phyloP scores from a whole-genome alignment of 345 rosid species.

The Ceriops decandra region DNA sequence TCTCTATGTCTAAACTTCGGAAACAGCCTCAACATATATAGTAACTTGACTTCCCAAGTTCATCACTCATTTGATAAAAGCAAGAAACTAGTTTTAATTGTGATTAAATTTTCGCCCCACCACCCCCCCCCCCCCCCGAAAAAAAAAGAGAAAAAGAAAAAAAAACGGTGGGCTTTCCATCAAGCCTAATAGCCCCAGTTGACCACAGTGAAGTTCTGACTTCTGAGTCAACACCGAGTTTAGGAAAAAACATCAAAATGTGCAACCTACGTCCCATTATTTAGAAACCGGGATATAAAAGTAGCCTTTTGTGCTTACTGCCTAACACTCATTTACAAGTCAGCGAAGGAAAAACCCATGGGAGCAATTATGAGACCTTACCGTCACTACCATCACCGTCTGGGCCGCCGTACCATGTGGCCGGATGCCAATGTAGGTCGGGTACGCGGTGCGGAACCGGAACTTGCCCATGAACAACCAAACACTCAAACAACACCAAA shows the following conservation, averaged over 20 bases:
- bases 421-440: slow-evolving; percentile 62
- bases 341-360: background rate
- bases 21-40: too few species aligned
- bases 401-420: slow-evolving; percentile 95
- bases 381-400: slow-evolving; percentile 97
- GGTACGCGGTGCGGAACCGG: slow-evolving; percentile 25
- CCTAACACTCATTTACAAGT: background rate
- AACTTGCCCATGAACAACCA: slow-evolving; percentile 28
- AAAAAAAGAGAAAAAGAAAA: too few species aligned
- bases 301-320: background rate
- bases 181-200: too few species aligned
- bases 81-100: too few species aligned
- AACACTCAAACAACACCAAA: slow-evolving; percentile 15
- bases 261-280: background rate
- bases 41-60: too few species aligned
- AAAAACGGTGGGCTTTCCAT: too few species aligned
- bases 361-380: slow-evolving; percentile 9
- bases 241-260: background rate
- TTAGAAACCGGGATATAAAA: background rate
- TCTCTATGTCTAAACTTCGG: too few species aligned
- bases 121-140: too few species aligned
- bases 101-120: too few species aligned
- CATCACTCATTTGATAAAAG: too few species aligned
- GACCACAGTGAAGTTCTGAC: background rate
- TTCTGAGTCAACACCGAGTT: slow-evolving; percentile 4